Evolutionary conservation across 768 basidiomycete genomes (phyloP), one percentile per base, ranked within the genome.

Genomic region (Phylloporus rhodoxanthus): DNA sequence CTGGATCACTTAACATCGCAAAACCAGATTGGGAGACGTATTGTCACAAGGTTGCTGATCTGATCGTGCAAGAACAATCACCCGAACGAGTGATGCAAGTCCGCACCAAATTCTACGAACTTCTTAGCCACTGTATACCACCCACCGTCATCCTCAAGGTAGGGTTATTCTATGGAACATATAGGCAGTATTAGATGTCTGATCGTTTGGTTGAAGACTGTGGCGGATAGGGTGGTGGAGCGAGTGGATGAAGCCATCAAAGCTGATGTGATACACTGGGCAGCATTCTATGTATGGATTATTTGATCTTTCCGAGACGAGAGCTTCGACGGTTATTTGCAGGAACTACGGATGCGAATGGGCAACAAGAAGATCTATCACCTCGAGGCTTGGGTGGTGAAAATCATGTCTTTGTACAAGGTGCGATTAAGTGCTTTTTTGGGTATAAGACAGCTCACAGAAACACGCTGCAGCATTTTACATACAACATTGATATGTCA

Each of bases 21-120:
- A 93, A 97, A 68, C 93, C 96, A n/a, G 96, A 99, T 63, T 99
- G 96, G 96, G 96, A 99, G 68, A 89, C 87, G 10, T 99, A 96
- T 64, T 96, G 94, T 57, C 76, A 84, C 57, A 91, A 92, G 64
- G 84, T 97, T 10, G 93, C 87, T 13, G 91, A 94, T 65, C 71
- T 89, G 61, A 93, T 99, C 54, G 72, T 97, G 15, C 75, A 80
- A 53, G 91, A 96, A 59, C 96, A 99, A 69, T 81, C 84, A 25
- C 92, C 96, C 17, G 80, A 84, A 47, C 81, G 84, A 50, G 82
- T 98, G 43, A 86, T 96, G 80, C 90, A 92, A 68, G 89, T 99
- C 15, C 80, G 96, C 51, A 78, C 80, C 32, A 97, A 94, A 70
- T 77, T 97, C 43, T 99, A 98, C 64, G 96, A 98, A 69, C 74